These are phyloP conservation scores for Bidens hawaiensis DNA, from an alignment of 140 eudicot genomes.

Conservation along the genomic window DNA sequence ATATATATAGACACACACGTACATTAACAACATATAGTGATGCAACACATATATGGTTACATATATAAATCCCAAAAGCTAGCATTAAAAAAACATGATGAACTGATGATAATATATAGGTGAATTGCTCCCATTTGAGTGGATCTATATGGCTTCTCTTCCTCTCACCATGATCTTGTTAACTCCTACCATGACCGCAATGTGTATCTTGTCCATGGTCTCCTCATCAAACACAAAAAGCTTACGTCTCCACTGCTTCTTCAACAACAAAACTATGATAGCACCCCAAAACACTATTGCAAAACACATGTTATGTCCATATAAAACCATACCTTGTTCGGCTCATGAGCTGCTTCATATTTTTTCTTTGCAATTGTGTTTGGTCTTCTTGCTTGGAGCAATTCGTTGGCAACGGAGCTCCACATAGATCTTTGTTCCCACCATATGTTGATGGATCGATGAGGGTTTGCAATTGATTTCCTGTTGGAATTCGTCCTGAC, in stretches of 20 bases:
- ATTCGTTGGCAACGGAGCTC: constrained; percentile 16
- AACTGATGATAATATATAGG: too few species aligned
- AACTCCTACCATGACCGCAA: constrained; percentile 9
- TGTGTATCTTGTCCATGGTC: neutral
- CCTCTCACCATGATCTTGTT: constrained; percentile 4
- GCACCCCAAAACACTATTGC: too few species aligned
- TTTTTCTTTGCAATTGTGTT: neutral
- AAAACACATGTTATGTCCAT: neutral
- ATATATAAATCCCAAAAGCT: too few species aligned
- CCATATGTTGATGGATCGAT: constrained; percentile 13
- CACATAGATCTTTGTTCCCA: too few species aligned
- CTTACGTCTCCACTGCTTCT: constrained; percentile 12
- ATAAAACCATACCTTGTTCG: constrained; percentile 8
- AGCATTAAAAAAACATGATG: too few species aligned
- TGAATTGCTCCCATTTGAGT: too few species aligned
- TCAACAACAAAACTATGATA: constrained; percentile 21
- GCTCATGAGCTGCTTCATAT: neutral
- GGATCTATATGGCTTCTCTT: neutral
- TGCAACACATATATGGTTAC: too few species aligned
- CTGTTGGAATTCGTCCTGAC: constrained; percentile 4
- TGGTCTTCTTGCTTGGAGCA: constrained; percentile 7
- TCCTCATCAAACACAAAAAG: constrained; percentile 12
- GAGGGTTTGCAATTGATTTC: constrained; percentile 30
- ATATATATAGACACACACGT: too few species aligned
- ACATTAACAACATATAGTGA: too few species aligned